phyloP scores from a whole-genome alignment of 2,329 filamentous ascomycete species.

The Botrytis fragariae region DNA sequence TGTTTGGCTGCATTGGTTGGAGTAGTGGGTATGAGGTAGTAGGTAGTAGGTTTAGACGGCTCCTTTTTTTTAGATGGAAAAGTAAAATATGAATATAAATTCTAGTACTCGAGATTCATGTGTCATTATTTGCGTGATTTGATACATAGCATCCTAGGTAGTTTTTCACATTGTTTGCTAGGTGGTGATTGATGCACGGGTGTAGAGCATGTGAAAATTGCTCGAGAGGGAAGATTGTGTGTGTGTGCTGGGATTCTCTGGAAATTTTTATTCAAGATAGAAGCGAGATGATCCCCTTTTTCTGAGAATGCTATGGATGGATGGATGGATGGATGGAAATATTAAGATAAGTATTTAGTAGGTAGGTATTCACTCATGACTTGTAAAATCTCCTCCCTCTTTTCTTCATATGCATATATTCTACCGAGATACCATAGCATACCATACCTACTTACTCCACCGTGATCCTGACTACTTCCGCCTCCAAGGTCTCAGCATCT shows the following conservation, averaged over 20 bases:
- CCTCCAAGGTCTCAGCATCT: conserved; percentile 78
- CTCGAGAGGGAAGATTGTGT: too few relatives aligned
- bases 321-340: too few relatives aligned
- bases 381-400: neutral
- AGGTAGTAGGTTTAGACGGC: neutral
- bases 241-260: neutral
- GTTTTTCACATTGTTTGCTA: neutral
- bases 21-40: neutral
- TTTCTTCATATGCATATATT: neutral
- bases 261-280: neutral
- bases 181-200: too few relatives aligned
- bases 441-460: conserved; percentile 16
- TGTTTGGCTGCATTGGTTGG: neutral
- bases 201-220: too few relatives aligned
- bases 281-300: neutral
- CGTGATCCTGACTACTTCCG: conserved; percentile 33
- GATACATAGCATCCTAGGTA: neutral
- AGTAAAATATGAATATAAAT: too few relatives aligned
- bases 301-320: neutral
- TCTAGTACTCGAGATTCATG: too few relatives aligned
- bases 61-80: neutral
- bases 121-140: neutral
- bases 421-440: neutral
- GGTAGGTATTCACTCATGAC: neutral
- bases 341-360: too few relatives aligned